Evolutionary conservation across 2,329 filamentous ascomycete species (phyloP), one percentile per base, ranked within the genome.

Genomic region (Colletotrichum sp.): DNA sequence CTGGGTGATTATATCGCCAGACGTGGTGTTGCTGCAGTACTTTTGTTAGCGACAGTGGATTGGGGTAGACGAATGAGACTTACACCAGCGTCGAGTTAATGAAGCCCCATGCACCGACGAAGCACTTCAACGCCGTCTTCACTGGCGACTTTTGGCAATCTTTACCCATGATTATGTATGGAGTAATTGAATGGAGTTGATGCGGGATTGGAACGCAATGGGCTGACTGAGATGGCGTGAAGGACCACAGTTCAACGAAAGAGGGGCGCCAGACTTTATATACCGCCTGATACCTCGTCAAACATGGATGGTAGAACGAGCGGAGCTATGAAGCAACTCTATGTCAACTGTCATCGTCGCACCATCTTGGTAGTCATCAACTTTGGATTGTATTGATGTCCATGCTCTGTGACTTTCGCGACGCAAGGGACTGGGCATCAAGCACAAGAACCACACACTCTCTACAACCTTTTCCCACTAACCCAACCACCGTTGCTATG

Each of bases 71-170:
- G 60, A 2, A 3, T 0, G 10, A 26, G 30, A 28, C 69, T 59
- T 59, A 71, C 69, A 71, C 69, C n/a, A 71, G 14, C 13, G 69
- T 71, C 7, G 69, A 71, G 69, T 66, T 71, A 32, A 71, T 71
- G 24, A 71, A 71, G 6, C 69, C 60, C 69, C 60, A 71, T 13
- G 69, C 60, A 7, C 69, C 60, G 32, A 39, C 69, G 24, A 66
- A 71, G 13, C 69, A 71, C 12, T 39, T 59, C 7, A 71, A 30
- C 9, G 69, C 60, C 60, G 60, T 43, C 60, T 63, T 70, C 28
- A 52, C 24, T 2, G 68, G 57, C 1, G 68, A 70, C 36, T 39
- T 59, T 14, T 55, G 32, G n/a, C 68, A 71, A 28, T 66, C 24
- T 26, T 66, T 66, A n/a, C n/a, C 43, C 13, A 26, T 28, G 24